A percentile compares a stretch with the other conserved stretches of the same genome.
phyloP scores from a whole-genome alignment of 306 rosid genomes.

The Glycine latifolia region DNA sequence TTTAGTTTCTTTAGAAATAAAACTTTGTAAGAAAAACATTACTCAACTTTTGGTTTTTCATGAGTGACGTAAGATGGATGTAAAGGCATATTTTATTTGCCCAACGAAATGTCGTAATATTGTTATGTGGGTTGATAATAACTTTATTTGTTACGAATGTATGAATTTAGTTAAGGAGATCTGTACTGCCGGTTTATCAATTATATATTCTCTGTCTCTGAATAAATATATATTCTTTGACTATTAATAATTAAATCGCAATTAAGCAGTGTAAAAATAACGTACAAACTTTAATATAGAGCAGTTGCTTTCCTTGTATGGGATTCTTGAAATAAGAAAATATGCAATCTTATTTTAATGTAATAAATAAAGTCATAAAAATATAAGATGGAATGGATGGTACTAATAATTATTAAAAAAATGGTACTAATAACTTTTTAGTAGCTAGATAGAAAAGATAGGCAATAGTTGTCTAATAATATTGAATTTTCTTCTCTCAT shows the following conservation, averaged over 20 bases:
- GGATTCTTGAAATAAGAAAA: neutral
- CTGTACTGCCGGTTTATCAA: neutral
- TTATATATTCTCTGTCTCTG: neutral
- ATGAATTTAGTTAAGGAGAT: neutral
- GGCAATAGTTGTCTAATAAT: neutral
- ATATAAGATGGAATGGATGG: neutral
- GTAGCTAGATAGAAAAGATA: neutral
- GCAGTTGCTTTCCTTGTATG: slow-evolving; percentile 7
- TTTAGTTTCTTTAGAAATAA: too few species aligned
- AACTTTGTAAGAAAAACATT: too few species aligned
- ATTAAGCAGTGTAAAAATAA: neutral
- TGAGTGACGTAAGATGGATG: neutral
- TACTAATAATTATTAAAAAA: neutral
- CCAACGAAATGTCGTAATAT: neutral
- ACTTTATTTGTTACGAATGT: neutral
- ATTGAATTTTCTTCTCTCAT: neutral
- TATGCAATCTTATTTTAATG: neutral
- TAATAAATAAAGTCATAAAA: neutral
- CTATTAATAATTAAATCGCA: neutral
- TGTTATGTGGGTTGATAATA: neutral
- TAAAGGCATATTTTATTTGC: neutral
- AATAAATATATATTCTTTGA: neutral
- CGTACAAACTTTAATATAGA: neutral
- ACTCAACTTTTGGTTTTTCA: too few species aligned
- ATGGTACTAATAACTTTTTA: neutral